These are phyloP conservation scores for Hypoxylon rickii DNA, from an alignment of 495 filamentous ascomycete genomes.

Conservation along the genomic window DNA sequence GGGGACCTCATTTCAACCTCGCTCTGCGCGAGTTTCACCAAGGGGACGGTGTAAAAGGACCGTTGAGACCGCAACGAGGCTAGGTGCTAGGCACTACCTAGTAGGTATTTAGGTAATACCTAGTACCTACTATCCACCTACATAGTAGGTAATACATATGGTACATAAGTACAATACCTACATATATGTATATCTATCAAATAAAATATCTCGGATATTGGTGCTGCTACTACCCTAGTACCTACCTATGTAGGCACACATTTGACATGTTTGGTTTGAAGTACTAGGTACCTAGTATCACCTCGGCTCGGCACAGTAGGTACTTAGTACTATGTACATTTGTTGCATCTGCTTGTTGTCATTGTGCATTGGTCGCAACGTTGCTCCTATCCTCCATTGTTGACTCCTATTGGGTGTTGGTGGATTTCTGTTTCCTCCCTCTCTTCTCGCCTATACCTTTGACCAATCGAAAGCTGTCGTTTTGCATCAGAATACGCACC, in stretches of 20 bases:
- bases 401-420: conserved; percentile 15
- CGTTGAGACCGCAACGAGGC: no score
- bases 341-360: conserved; percentile 17
- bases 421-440: conserved; percentile 14
- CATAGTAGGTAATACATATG: no score
- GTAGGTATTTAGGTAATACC: no score
- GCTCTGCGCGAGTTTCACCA: conserved; percentile 28
- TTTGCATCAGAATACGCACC: conserved; percentile 17
- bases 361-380: conserved; percentile 23
- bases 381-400: conserved; percentile 10
- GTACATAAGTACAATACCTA: no score
- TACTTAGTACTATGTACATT: neutral
- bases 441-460: conserved; percentile 5
- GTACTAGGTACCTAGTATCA: no score
- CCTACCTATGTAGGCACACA: neutral
- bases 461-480: conserved; percentile 16
- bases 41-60: no score
- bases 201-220: no score
- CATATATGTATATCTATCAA: no score
- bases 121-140: no score
- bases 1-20: conserved; percentile 15
- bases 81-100: no score
- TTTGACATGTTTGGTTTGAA: no score
- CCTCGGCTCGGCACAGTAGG: no score
- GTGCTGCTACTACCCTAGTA: neutral